A percentile compares a stretch with the other conserved stretches of the same genome.
These are phyloP conservation scores for Parietichytrium sp. DNA, from an alignment of 108 stramenopile genomes.

Conservation along the genomic window DNA sequence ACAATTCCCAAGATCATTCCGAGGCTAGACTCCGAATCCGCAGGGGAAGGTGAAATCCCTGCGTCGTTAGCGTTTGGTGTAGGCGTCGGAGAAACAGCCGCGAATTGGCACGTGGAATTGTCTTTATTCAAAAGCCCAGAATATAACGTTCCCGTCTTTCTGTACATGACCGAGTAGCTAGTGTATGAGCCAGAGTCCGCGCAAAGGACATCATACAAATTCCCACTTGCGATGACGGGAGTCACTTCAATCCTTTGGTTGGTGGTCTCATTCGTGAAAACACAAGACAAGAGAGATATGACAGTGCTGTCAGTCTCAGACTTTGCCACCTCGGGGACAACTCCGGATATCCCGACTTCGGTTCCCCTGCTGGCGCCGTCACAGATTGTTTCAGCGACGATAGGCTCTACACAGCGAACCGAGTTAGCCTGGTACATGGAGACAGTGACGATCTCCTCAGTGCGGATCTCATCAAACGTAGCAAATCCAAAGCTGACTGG, in stretches of 20 bases:
- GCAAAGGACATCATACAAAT: not conserved
- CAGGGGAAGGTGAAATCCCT: too few relatives aligned
- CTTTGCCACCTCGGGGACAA: too few relatives aligned
- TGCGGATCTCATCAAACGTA: too few relatives aligned
- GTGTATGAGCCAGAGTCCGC: not conserved
- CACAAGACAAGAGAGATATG: not conserved
- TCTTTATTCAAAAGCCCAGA: not conserved
- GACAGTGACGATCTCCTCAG: too few relatives aligned
- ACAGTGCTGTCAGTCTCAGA: too few relatives aligned
- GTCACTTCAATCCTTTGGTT: not conserved
- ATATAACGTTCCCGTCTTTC: not conserved
- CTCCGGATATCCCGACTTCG: too few relatives aligned
- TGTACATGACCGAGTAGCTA: not conserved
- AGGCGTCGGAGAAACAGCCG: not conserved
- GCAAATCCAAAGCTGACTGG: too few relatives aligned
- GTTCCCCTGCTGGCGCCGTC: too few relatives aligned
- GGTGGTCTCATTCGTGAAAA: not conserved
- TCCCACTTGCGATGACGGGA: not conserved
- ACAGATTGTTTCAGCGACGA: too few relatives aligned
- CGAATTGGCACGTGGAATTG: not conserved
- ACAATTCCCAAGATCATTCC: conserved; percentile 12
- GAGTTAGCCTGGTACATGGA: too few relatives aligned
- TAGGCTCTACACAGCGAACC: too few relatives aligned
- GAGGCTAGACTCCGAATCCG: too few relatives aligned
- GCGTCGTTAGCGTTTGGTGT: not conserved